Conservation (phyloP, 2,329 filamentous ascomycete species). For the Sporothrix dimorphospora region DNA sequence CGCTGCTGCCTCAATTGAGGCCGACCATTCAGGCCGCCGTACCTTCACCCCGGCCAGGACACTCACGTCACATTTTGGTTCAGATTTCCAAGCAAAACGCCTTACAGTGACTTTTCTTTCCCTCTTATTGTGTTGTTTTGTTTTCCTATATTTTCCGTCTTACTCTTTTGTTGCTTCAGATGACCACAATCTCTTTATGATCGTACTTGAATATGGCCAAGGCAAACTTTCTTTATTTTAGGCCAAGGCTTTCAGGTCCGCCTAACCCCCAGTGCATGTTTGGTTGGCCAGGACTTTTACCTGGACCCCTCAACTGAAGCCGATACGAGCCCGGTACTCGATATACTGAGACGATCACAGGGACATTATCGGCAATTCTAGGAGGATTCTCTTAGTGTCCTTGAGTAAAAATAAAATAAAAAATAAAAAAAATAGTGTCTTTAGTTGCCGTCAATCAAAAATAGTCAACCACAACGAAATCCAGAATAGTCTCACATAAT, state of each 20-base stretch:
- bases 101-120: background rate
- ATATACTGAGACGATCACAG: background rate
- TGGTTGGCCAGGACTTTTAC: background rate
- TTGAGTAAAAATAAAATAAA: background rate
- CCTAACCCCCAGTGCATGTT: background rate
- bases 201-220: background rate
- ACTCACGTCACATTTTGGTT: no score
- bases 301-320: no score
- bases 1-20: slow-evolving; percentile 3
- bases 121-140: no score
- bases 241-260: slow-evolving; percentile 14
- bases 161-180: background rate
- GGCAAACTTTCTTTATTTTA: background rate
- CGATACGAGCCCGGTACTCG: background rate
- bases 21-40: background rate
- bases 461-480: background rate
- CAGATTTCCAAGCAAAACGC: background rate
- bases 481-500: background rate
- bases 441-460: background rate
- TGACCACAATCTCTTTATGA: background rate
- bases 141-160: no score
- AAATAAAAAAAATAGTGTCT: background rate
- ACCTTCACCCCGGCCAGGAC: background rate
- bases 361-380: background rate
- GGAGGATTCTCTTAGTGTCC: background rate